Percentiles rank a stretch among this genome's conserved stretches.
Conservation (phyloP, 2,329 filamentous ascomycete species). For the Penicillium oxalicum region DNA sequence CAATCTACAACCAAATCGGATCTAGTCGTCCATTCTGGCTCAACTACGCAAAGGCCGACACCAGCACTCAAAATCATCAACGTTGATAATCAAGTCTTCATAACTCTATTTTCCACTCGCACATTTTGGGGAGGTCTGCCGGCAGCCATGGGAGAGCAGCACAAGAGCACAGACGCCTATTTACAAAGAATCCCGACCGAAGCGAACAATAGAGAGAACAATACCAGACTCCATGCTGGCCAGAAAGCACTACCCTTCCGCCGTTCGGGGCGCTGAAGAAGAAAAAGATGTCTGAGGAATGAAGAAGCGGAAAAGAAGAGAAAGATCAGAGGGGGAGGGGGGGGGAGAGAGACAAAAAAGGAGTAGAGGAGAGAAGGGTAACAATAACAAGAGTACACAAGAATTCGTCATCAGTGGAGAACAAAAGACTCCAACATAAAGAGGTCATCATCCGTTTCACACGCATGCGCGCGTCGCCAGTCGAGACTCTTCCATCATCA, state of each 20-base stretch:
- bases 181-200: slow-evolving; percentile 9
- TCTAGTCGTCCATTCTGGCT: not conserved
- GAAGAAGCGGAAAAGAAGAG: not conserved
- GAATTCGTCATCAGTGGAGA: slow-evolving; percentile 17
- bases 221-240: slow-evolving; percentile 4
- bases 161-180: slow-evolving; percentile 8
- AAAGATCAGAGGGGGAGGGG: not conserved
- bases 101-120: slow-evolving; percentile 15
- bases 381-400: slow-evolving; percentile 12
- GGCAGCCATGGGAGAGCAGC: not conserved
- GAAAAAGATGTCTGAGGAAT: slow-evolving; percentile 17
- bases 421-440: not conserved
- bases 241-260: slow-evolving; percentile 4
- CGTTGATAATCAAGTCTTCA: not conserved
- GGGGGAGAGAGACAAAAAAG: not conserved
- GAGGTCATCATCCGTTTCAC: slow-evolving; percentile 18
- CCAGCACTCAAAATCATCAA: not conserved
- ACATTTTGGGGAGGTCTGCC: slow-evolving; percentile 4
- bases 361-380: not conserved
- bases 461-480: slow-evolving; percentile 1
- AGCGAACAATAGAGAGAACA: no score
- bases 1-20: no score
- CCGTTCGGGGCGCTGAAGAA: no score
- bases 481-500: slow-evolving; percentile 15
- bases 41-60: no score